Conservation (phyloP, 2,329 filamentous ascomycete species). For the Intubia oerlemansii region DNA sequence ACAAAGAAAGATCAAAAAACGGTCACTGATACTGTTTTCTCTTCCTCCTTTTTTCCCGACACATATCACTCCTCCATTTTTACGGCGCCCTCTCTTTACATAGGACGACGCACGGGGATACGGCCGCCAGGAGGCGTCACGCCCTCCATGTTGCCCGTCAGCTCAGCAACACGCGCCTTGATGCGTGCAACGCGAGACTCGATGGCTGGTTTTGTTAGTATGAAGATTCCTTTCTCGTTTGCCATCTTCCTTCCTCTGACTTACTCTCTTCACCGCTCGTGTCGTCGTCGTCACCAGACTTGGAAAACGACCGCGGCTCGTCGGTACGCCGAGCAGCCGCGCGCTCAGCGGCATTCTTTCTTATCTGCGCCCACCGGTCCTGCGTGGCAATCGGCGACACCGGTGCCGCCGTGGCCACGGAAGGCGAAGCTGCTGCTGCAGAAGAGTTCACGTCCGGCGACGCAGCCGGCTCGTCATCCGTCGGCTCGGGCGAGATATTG, state of each 20-base stretch:
- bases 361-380: constrained; percentile 89
- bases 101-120: constrained; percentile 8
- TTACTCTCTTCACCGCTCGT: constrained; percentile 90
- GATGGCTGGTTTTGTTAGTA: constrained; percentile 43
- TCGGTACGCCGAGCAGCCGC: constrained; percentile 36
- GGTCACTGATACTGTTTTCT: no score
- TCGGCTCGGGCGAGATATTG: constrained; percentile 5
- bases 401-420: no score
- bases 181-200: constrained; percentile 93
- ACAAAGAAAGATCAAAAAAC: not conserved
- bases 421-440: no score
- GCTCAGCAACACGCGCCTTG: constrained; percentile 86
- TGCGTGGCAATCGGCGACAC: constrained; percentile 27
- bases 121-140: constrained; percentile 17
- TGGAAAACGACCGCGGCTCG: no score
- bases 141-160: constrained; percentile 67
- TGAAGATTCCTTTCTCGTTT: no score
- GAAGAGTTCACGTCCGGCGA: constrained; percentile 3
- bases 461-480: constrained; percentile 6
- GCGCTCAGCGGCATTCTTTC: constrained; percentile 78
- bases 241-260: no score
- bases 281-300: constrained; percentile 68
- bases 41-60: no score
- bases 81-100: no score
- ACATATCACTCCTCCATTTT: no score